Percentiles rank a stretch among this genome's conserved stretches.
phyloP scores from a whole-genome alignment of 2,329 filamentous ascomycete genomes.

The Penicillium janthinellum region DNA sequence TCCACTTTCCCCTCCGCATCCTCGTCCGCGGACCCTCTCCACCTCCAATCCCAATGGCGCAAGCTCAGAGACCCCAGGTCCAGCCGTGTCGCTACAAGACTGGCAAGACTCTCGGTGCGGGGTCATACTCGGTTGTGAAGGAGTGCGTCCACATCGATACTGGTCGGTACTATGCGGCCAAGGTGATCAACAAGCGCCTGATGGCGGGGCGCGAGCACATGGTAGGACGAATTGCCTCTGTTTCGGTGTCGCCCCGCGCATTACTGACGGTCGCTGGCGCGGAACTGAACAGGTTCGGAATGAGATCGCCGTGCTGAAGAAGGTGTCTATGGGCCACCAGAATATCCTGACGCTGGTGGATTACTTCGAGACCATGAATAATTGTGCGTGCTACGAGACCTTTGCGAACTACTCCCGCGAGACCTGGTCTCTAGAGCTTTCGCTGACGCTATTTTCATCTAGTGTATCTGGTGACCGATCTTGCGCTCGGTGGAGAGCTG shows the following conservation, averaged over 20 bases:
- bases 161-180: conserved; percentile 95
- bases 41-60: conserved; percentile 32
- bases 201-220: conserved; percentile 99
- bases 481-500: conserved; percentile 92
- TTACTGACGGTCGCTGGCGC: conserved; percentile 13
- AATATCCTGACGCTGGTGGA: conserved; percentile 98
- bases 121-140: conserved; percentile 97
- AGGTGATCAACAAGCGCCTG: conserved; percentile 97
- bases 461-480: conserved; percentile 95
- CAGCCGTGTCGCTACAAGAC: conserved; percentile 99
- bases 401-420: not conserved
- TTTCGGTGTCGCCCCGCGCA: not conserved
- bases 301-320: conserved; percentile 95
- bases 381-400: conserved; percentile 57
- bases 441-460: not conserved
- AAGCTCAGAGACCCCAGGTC: conserved; percentile 61
- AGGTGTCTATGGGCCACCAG: conserved; percentile 98
- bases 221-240: conserved; percentile 56
- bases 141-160: conserved; percentile 99
- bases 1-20: conserved; percentile 2
- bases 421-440: not conserved
- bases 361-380: conserved; percentile 99
- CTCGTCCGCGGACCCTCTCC: conserved; percentile 2
- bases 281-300: conserved; percentile 72
- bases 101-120: conserved; percentile 93